Base-by-base conservation (phyloP, 805 yeast species). In the Metschnikowia vanudenii region DNA sequence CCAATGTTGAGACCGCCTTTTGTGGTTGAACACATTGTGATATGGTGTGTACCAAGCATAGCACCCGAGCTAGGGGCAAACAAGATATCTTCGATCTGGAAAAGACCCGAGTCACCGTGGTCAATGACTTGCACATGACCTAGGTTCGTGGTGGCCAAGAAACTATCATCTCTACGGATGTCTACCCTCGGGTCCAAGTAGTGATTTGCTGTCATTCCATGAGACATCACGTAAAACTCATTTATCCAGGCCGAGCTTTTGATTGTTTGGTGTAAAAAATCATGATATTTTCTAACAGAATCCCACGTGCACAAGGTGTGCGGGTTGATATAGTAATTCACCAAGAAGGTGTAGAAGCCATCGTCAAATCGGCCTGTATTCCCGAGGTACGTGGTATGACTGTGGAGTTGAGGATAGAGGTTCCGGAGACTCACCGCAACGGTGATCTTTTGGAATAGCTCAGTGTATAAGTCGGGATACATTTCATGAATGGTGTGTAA, bases 1-100 rank as follows among this genome's bases (percentile, higher is more conserved):
- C 44, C 48, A 10, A 45, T 34, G 28, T 39, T 39, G 14, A 45
- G 48, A 13, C 48, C 48, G 19, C 39, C 34, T 28, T 39, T 39
- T 9, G 30, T 29, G 22, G 40, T 35, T 26, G 48, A 45, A 28
- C 48, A 39, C 17, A 45, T 22, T 7, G 48, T 35, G 8, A 36
- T 7, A n/a, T 37, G 41, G 20, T 45, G 48, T 4, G 39, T 37
- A 7, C 48, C 48, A 36, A 39, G n/a, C 9, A 28, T 32, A n/a
- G 43, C 34, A 9, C 48, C 48, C 8, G 43, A 20, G 18, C 40
- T 13, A 5, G 44, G 48, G 6, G 34, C 26, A 24, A 45, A 45
- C 16, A 39, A 14, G 18, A 40, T 35, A 29, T 39, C 41, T 12
- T 45, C 48, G 19, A 45, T 36, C 13, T 36, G 36, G 33, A 31